These are phyloP conservation scores for Wickerhamiella australiensis DNA, from an alignment of 805 yeast species.

Conservation along the genomic window DNA sequence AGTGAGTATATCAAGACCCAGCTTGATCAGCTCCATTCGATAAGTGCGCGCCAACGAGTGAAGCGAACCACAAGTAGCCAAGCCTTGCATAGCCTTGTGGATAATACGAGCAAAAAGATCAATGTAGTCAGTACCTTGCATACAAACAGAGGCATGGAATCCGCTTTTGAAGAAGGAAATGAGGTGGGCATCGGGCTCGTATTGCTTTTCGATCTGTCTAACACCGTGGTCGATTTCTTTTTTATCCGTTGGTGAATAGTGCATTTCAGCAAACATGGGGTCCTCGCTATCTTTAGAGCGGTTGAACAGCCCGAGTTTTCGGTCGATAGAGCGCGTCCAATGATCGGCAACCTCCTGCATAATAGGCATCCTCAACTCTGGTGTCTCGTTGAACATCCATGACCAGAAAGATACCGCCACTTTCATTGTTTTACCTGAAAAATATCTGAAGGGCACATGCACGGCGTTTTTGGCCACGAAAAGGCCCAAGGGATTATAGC, in stretches of 20 bases:
- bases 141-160: slow-evolving; percentile 66
- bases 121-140: slow-evolving; percentile 50
- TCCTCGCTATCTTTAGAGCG: slow-evolving; percentile 39
- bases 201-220: slow-evolving; percentile 34
- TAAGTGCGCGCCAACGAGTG: slow-evolving; percentile 73
- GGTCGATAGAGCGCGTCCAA: slow-evolving; percentile 56
- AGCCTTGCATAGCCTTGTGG: slow-evolving; percentile 35
- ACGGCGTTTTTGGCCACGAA: slow-evolving; percentile 24
- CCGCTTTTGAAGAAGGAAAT: slow-evolving; percentile 59
- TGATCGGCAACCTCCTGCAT: slow-evolving; percentile 54
- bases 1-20: slow-evolving; percentile 52
- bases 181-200: slow-evolving; percentile 59
- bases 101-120: slow-evolving; percentile 54
- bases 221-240: slow-evolving; percentile 43
- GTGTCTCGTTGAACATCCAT: slow-evolving; percentile 56
- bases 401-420: slow-evolving; percentile 71
- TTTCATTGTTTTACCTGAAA: slow-evolving; percentile 47
- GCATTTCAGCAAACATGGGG: slow-evolving; percentile 67
- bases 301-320: slow-evolving; percentile 53
- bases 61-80: slow-evolving; percentile 47
- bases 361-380: slow-evolving; percentile 44
- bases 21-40: slow-evolving; percentile 60
- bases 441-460: slow-evolving; percentile 53
- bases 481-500: slow-evolving; percentile 12
- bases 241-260: slow-evolving; percentile 74